A percentile compares a stretch with the other conserved stretches of the same genome.
phyloP scores from a whole-genome alignment of 2,329 filamentous ascomycete genomes.

The Aspergillus japonicus region DNA sequence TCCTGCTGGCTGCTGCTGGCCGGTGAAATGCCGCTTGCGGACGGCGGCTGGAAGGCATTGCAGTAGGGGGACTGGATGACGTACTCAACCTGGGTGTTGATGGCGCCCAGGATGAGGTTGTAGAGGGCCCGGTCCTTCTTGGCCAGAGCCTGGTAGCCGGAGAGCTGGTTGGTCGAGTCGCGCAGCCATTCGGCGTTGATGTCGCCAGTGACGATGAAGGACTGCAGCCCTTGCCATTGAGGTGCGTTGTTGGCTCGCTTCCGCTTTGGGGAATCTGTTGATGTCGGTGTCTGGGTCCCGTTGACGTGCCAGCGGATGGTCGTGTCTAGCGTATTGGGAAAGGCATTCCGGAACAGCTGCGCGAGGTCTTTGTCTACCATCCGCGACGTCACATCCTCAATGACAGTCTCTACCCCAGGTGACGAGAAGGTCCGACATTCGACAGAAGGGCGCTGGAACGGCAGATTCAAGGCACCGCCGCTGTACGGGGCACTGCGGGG shows the following conservation, averaged over 20 bases:
- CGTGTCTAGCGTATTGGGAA: constrained; percentile 87
- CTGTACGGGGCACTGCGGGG: constrained; percentile 69
- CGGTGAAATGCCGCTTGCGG: constrained; percentile 70
- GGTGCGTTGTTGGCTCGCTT: constrained; percentile 54
- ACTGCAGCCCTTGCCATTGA: constrained; percentile 80
- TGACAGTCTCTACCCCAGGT: constrained; percentile 81
- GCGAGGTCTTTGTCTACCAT: constrained; percentile 86
- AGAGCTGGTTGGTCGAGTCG: constrained; percentile 89
- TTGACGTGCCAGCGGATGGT: constrained; percentile 84
- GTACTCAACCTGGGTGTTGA: constrained; percentile 94
- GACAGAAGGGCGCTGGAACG: constrained; percentile 78
- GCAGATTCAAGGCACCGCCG: constrained; percentile 72
- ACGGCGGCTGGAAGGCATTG: constrained; percentile 95
- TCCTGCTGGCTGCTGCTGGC: constrained; percentile 81
- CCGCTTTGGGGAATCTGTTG: constrained; percentile 32
- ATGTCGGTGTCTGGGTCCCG: constrained; percentile 43
- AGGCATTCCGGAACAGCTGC: constrained; percentile 90
- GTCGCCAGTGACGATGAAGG: constrained; percentile 89
- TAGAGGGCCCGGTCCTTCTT: constrained; percentile 76
- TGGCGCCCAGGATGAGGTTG: constrained; percentile 82
- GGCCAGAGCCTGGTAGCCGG: constrained; percentile 82
- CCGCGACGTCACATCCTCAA: constrained; percentile 73
- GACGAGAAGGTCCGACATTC: constrained; percentile 89
- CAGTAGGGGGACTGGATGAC: constrained; percentile 95
- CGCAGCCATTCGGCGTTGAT: constrained; percentile 92